phyloP scores from a whole-genome alignment of 2,329 filamentous ascomycete species.

The Myriosclerotinia duriaeana region DNA sequence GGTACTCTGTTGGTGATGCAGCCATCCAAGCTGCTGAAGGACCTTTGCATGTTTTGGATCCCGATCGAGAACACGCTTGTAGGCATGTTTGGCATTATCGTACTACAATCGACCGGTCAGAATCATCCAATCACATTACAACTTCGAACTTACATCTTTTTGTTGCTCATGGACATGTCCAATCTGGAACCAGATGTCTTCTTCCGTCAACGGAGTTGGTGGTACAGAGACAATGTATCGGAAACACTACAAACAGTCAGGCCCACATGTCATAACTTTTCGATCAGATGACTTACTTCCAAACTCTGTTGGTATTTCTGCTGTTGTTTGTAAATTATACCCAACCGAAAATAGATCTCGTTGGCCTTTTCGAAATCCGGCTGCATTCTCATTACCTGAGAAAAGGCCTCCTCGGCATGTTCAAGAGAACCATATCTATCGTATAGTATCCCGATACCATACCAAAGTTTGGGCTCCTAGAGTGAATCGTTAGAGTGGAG shows the following conservation, averaged over 20 bases:
- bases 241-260: constrained; percentile 69
- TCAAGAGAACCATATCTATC: constrained; percentile 95
- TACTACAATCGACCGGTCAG: constrained; percentile 59
- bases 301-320: constrained; percentile 89
- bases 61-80: constrained; percentile 87
- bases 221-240: constrained; percentile 96
- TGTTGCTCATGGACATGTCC: constrained; percentile 98
- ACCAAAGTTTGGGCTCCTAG: constrained; percentile 96
- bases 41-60: constrained; percentile 98
- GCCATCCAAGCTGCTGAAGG: constrained; percentile 93
- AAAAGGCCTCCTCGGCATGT: constrained; percentile 96
- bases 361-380: constrained; percentile 98
- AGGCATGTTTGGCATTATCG: constrained; percentile 87
- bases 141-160: constrained; percentile 74
- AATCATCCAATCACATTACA: constrained; percentile 17
- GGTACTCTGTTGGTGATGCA: constrained; percentile 93
- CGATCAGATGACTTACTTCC: constrained; percentile 60
- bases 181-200: constrained; percentile 99
- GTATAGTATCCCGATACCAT: constrained; percentile 96
- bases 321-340: constrained; percentile 99
- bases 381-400: constrained; percentile 98
- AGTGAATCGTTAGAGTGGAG: constrained; percentile 27
- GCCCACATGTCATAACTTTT: neutral
- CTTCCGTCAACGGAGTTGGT: constrained; percentile 87
- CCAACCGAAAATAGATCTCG: constrained; percentile 96